A percentile compares a stretch with the other conserved stretches of the same genome.
These are phyloP conservation scores for Diutina catenulata DNA, from an alignment of 1,139 yeast species.

Conservation along the genomic window DNA sequence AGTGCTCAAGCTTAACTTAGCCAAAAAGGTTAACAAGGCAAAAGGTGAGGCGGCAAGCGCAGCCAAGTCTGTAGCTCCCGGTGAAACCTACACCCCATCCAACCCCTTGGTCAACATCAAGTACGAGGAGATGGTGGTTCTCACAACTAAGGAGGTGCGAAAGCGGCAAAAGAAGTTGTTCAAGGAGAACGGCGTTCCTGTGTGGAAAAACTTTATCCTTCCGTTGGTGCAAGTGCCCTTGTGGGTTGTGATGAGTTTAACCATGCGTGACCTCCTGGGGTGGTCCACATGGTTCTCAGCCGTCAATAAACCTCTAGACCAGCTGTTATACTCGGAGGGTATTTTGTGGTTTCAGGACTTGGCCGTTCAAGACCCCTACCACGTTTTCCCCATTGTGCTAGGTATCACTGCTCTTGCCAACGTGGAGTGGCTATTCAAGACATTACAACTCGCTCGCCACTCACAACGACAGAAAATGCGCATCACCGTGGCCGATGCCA, in stretches of 20 bases:
- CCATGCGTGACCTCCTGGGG: constrained; percentile 67
- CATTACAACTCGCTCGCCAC: constrained; percentile 36
- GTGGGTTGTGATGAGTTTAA: constrained; percentile 73
- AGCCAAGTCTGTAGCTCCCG: neutral
- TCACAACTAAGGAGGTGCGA: constrained; percentile 69
- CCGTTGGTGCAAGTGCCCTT: constrained; percentile 80
- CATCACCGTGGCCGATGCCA: constrained; percentile 50
- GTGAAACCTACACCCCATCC: constrained; percentile 8
- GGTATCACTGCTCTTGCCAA: constrained; percentile 66
- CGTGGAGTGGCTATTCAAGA: constrained; percentile 61
- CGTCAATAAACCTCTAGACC: constrained; percentile 41
- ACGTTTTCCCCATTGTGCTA: constrained; percentile 53
- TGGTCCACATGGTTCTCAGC: constrained; percentile 46
- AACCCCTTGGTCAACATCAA: constrained; percentile 37
- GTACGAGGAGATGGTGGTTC: constrained; percentile 63
- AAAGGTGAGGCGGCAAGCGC: constrained; percentile 13
- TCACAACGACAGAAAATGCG: constrained; percentile 27
- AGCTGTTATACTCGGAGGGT: constrained; percentile 43
- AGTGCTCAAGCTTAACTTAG: constrained; percentile 57
- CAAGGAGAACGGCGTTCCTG: constrained; percentile 52
- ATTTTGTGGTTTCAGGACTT: constrained; percentile 50
- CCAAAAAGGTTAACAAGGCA: constrained; percentile 38
- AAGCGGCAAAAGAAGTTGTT: constrained; percentile 62
- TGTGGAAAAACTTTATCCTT: constrained; percentile 65
- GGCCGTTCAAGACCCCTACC: constrained; percentile 49